Percentiles rank a stretch among this genome's conserved stretches.
Evolutionary conservation across 192 early-diverging fungal genomes (phyloP).

Genomic region (Funneliformis geosporum): DNA sequence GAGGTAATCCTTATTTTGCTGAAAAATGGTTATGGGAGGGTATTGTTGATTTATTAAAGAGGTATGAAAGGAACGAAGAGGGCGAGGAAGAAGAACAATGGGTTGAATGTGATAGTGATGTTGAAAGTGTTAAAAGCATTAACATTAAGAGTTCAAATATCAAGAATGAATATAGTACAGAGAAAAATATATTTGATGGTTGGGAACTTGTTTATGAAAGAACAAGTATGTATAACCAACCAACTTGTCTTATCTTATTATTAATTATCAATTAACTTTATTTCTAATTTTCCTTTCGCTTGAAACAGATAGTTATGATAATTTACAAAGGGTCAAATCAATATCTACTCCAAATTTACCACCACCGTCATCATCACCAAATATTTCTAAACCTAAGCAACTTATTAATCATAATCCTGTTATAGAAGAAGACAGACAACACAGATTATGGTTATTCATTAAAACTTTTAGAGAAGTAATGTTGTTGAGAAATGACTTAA

Average conservation of each 20-base stretch:
- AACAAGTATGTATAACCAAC: neutral
- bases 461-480: conserved; percentile 22
- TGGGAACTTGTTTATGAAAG: conserved; percentile 27
- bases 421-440: conserved; percentile 19
- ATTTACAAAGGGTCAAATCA: neutral
- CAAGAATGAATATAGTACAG: neutral
- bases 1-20: conserved; percentile 14
- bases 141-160: neutral
- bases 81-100: neutral
- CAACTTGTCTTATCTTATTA: neutral
- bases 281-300: neutral
- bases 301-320: neutral
- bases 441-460: conserved; percentile 15
- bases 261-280: neutral
- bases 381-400: neutral
- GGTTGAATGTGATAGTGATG: too few relatives aligned
- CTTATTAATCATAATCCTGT: neutral
- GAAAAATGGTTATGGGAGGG: conserved; percentile 31
- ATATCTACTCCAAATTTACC: neutral
- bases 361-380: neutral
- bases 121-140: neutral
- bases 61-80: neutral
- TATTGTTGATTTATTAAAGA: conserved; percentile 7
- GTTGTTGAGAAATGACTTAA: neutral
- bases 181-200: neutral